Conservation (phyloP, 345 rosid species). For the Anastatica hierochuntica region DNA sequence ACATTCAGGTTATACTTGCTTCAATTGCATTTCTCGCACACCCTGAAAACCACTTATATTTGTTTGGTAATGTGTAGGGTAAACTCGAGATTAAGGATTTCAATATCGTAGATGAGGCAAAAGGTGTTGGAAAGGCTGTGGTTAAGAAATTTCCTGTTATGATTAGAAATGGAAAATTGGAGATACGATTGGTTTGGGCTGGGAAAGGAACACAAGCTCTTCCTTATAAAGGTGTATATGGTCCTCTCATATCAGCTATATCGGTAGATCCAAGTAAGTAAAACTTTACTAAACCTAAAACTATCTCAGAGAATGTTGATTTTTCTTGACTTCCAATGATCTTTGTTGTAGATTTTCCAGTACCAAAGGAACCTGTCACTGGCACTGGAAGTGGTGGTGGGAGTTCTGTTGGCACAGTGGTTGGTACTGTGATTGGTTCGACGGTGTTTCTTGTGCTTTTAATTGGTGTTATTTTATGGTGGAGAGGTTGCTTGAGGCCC, state of each 20-base stretch:
- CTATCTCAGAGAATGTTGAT: not conserved
- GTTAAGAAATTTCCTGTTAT: slow-evolving; percentile 12
- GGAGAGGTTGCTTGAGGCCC: slow-evolving; percentile 36
- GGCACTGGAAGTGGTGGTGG: slow-evolving; percentile 11
- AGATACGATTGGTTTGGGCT: slow-evolving; percentile 54
- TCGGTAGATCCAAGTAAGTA: slow-evolving; percentile 35
- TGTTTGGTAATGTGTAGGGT: slow-evolving; percentile 31
- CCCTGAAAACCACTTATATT: not conserved
- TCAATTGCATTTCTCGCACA: not conserved
- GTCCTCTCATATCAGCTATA: slow-evolving; percentile 59
- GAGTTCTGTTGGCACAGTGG: slow-evolving; percentile 16
- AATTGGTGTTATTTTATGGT: slow-evolving; percentile 36
- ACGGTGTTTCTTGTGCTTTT: slow-evolving; percentile 23
- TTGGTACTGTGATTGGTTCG: slow-evolving; percentile 28
- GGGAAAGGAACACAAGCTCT: slow-evolving; percentile 50
- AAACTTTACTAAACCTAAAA: not conserved
- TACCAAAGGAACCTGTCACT: slow-evolving; percentile 24
- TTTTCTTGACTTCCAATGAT: not conserved
- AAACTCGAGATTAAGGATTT: slow-evolving; percentile 42
- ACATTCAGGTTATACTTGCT: slow-evolving; percentile 39
- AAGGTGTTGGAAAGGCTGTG: slow-evolving; percentile 34
- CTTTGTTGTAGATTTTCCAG: slow-evolving; percentile 17
- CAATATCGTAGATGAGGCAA: slow-evolving; percentile 41
- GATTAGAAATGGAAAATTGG: slow-evolving; percentile 31
- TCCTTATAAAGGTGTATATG: slow-evolving; percentile 39